A percentile compares a stretch with the other conserved stretches of the same genome.
Evolutionary conservation across 2,329 filamentous ascomycete genomes (phyloP).

Genomic region (Alternaria longipes): DNA sequence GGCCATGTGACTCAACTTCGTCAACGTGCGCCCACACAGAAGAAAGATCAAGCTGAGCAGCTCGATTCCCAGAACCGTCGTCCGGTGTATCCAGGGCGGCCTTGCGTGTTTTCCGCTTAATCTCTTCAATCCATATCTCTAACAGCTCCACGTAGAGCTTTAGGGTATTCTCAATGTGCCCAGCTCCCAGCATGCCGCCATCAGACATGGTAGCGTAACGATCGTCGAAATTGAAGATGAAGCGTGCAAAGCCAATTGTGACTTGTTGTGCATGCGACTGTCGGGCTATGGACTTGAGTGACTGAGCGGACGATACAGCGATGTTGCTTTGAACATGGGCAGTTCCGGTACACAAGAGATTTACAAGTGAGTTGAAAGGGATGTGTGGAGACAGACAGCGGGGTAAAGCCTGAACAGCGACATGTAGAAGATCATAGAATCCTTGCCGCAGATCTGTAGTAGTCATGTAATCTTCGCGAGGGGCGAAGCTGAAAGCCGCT

Average conservation of each 20-base stretch:
- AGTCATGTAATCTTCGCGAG: slow-evolving; percentile 79
- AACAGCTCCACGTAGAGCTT: slow-evolving; percentile 92
- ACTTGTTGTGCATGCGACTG: slow-evolving; percentile 95
- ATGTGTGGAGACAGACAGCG: slow-evolving; percentile 92
- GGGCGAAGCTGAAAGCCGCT: slow-evolving; percentile 90
- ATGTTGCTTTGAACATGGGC: slow-evolving; percentile 95
- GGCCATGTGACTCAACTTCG: slow-evolving; percentile 92
- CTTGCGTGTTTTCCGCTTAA: slow-evolving; percentile 83
- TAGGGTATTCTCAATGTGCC: slow-evolving; percentile 93
- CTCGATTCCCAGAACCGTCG: slow-evolving; percentile 76
- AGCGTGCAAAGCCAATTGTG: slow-evolving; percentile 93
- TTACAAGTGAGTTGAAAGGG: slow-evolving; percentile 92
- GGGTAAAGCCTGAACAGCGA: slow-evolving; percentile 92
- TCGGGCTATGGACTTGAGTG: slow-evolving; percentile 91
- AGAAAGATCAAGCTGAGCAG: slow-evolving; percentile 82
- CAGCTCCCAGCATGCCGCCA: slow-evolving; percentile 91
- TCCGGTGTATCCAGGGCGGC: slow-evolving; percentile 68
- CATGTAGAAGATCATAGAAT: slow-evolving; percentile 94
- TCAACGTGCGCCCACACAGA: slow-evolving; percentile 93
- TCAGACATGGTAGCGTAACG: slow-evolving; percentile 98
- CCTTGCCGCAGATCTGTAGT: slow-evolving; percentile 86
- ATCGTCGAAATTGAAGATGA: slow-evolving; percentile 99
- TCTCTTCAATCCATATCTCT: slow-evolving; percentile 97
- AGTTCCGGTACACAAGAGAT: slow-evolving; percentile 93
- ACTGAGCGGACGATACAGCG: slow-evolving; percentile 89